phyloP scores from a whole-genome alignment of 2,329 filamentous ascomycete genomes.

The Phialocephala sp. region DNA sequence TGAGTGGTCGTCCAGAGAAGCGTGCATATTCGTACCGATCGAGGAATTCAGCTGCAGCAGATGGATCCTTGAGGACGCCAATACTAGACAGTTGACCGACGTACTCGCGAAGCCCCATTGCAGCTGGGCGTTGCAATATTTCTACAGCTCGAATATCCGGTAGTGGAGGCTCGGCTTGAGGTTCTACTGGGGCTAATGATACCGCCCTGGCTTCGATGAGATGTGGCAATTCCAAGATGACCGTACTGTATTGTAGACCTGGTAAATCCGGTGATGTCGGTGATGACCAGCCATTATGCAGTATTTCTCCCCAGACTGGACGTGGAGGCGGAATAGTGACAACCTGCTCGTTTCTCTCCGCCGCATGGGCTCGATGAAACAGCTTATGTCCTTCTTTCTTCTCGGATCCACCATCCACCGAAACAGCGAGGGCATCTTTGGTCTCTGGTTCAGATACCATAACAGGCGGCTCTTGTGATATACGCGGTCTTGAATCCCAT shows the following conservation, averaged over 20 bases:
- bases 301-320: conserved; percentile 77
- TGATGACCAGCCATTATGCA: conserved; percentile 88
- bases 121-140: conserved; percentile 71
- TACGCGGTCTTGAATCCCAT: conserved; percentile 75
- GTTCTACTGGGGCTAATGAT: conserved; percentile 72
- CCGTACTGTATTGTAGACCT: conserved; percentile 80
- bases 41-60: conserved; percentile 66
- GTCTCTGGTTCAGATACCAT: conserved; percentile 39
- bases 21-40: conserved; percentile 81
- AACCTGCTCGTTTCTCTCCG: conserved; percentile 25
- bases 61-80: conserved; percentile 64
- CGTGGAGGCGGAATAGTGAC: conserved; percentile 33
- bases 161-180: conserved; percentile 47
- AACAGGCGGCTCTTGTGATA: conserved; percentile 47
- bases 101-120: conserved; percentile 82
- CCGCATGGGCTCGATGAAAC: conserved; percentile 16
- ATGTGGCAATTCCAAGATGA: conserved; percentile 84
- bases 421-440: conserved; percentile 35
- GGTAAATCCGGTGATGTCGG: conserved; percentile 76
- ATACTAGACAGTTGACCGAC: conserved; percentile 72
- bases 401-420: conserved; percentile 26
- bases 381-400: conserved; percentile 20
- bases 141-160: conserved; percentile 72
- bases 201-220: conserved; percentile 92
- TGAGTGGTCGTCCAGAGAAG: conserved; percentile 75